Base-by-base conservation (phyloP, 495 filamentous ascomycete species). In the Xylaria telfairii region DNA sequence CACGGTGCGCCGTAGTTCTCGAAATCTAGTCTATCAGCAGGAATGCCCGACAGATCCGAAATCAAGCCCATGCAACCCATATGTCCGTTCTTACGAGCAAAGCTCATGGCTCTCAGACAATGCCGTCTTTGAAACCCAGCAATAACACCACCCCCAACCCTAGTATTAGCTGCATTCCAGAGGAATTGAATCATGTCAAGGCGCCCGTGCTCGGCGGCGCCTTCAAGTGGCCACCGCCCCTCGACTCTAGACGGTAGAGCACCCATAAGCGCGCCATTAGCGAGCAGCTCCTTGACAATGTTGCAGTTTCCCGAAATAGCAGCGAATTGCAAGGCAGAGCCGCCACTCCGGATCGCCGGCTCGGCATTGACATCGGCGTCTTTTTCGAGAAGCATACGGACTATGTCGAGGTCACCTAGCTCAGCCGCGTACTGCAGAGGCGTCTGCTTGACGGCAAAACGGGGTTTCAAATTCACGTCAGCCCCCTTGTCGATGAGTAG, bases 181-280 rank as follows among this genome's bases (percentile, higher is more conserved):
- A 86, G 77, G 47, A 82, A 47, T 26, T 83, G 73, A 2, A 83
- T 68, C 76, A 84, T 84, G 61, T 85, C 80, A 13, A 86, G 66
- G 32, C 83, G 80, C 3, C 83, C 82, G 56, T 83, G 66, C 64
- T 85, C 84, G 15, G 84, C 82, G 3, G 84, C 82, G n/a, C 78
- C 83, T 65, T 82, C 78, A 3, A 86, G 69, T 10, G 83, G 78
- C 61, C 83, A 86, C 51, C 83, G 68, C 0, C 83, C 83, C 6
- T 78, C 13, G 0, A 68, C 49, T 21, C 63, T 57, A 39, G 77
- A 75, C 34, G 77, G 68, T 1, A 68, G 66, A 15, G 65, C 61
- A 46, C 73, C 66, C 10, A 74, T 32, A 24, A 66, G 28, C 0
- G 79, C 77, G 17, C 76, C 72, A 4, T 66, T 64, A 15, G 56